Conservation (phyloP, 768 basidiomycete genomes). For the Leccinum olivaceopallidum region DNA sequence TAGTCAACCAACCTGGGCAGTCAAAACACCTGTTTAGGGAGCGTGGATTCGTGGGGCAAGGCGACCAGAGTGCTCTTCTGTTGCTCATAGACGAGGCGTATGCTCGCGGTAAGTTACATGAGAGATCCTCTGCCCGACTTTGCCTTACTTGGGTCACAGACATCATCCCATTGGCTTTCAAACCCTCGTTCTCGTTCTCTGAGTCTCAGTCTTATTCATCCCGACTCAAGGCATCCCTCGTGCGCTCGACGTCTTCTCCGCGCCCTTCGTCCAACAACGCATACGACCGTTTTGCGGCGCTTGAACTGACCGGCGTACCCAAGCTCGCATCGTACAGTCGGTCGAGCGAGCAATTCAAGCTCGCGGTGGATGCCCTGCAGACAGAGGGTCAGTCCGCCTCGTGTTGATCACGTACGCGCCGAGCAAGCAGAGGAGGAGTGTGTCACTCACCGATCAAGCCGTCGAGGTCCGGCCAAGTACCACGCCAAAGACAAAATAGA, state of each 20-base stretch:
- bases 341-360: slow-evolving; percentile 54
- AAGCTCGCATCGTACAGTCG: slow-evolving; percentile 50
- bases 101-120: slow-evolving; percentile 47
- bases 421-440: slow-evolving; percentile 38
- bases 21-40: slow-evolving; percentile 30
- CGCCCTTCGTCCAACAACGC: slow-evolving; percentile 36
- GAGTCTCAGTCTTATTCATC: slow-evolving; percentile 32
- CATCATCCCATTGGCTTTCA: slow-evolving; percentile 53
- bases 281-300: slow-evolving; percentile 59
- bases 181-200: slow-evolving; percentile 47
- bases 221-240: slow-evolving; percentile 33
- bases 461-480: slow-evolving; percentile 21
- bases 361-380: slow-evolving; percentile 46
- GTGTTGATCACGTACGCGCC: slow-evolving; percentile 54
- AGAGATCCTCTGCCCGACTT: not conserved
- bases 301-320: slow-evolving; percentile 55
- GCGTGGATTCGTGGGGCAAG: slow-evolving; percentile 58
- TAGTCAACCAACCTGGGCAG: slow-evolving; percentile 37
- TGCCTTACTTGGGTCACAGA: slow-evolving; percentile 38
- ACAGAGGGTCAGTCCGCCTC: slow-evolving; percentile 40
- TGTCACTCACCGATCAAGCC: slow-evolving; percentile 45
- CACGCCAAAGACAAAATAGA: too few relatives aligned
- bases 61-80: slow-evolving; percentile 49
- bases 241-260: slow-evolving; percentile 43
- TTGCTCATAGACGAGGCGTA: slow-evolving; percentile 57